Conservation (phyloP, 202 grass and related monocot species). For the Eragrostis tef region DNA sequence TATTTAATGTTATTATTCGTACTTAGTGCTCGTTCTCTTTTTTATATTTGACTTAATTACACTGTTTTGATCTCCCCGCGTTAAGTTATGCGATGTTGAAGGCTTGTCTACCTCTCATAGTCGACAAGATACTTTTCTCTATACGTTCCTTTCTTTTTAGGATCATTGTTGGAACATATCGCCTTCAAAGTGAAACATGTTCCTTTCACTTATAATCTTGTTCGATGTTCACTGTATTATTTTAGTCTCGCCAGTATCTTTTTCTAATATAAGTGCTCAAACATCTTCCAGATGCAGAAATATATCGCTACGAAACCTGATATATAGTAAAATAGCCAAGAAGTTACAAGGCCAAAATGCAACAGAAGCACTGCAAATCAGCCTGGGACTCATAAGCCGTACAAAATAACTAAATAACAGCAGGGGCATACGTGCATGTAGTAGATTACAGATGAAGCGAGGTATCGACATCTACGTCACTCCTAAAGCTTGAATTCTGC, state of each 20-base stretch:
- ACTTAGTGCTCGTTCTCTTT: not conserved
- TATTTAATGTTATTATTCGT: not conserved
- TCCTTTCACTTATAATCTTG: not conserved
- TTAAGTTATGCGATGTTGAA: not conserved
- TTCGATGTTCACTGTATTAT: not conserved
- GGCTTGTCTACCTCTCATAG: not conserved
- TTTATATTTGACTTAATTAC: not conserved
- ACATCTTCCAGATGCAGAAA: conserved; percentile 36
- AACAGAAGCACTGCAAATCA: conserved; percentile 49
- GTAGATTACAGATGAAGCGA: conserved; percentile 91
- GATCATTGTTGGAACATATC: not conserved
- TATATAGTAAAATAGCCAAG: conserved; percentile 40
- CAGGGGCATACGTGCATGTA: conserved; percentile 48
- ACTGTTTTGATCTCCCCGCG: not conserved
- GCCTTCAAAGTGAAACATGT: not conserved
- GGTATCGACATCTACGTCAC: conserved; percentile 86
- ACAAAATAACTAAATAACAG: conserved; percentile 58
- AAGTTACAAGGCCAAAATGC: conserved; percentile 51
- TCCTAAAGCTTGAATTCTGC: conserved; percentile 64
- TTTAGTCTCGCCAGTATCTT: not conserved
- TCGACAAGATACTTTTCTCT: not conserved
- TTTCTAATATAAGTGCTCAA: conserved; percentile 17
- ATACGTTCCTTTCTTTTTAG: not conserved
- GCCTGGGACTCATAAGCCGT: conserved; percentile 41
- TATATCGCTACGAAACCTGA: conserved; percentile 39